Evolutionary conservation across 2,329 filamentous ascomycete species (phyloP).

Genomic region (Apiospora saccharicola): DNA sequence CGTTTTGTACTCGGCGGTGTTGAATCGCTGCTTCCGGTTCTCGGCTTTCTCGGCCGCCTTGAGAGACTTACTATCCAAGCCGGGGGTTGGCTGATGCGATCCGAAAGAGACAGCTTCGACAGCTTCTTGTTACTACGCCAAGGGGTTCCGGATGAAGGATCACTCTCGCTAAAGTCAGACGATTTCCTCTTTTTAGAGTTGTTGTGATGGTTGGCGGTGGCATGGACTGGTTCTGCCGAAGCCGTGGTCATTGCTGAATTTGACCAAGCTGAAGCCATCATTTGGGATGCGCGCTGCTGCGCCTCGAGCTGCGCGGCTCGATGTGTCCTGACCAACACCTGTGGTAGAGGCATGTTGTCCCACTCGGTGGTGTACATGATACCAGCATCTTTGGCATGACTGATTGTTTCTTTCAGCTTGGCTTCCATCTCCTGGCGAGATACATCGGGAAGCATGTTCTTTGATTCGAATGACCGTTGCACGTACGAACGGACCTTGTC

Average conservation of each 20-base stretch:
- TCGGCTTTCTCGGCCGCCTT: conserved; percentile 86
- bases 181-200: conserved; percentile 85
- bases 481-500: conserved; percentile 87
- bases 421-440: conserved; percentile 76
- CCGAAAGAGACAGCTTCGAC: conserved; percentile 65
- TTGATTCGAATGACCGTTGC: conserved; percentile 82
- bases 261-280: conserved; percentile 25
- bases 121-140: conserved; percentile 68
- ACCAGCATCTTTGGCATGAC: conserved; percentile 76
- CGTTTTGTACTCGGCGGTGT: conserved; percentile 67
- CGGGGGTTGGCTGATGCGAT: conserved; percentile 74
- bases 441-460: conserved; percentile 71
- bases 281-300: conserved; percentile 12
- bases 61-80: conserved; percentile 52
- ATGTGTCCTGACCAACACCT: conserved; percentile 80
- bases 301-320: conserved; percentile 56
- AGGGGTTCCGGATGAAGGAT: conserved; percentile 56
- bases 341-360: conserved; percentile 83
- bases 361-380: conserved; percentile 80
- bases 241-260: conserved; percentile 2
- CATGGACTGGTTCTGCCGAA: not conserved
- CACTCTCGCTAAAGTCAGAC: conserved; percentile 63
- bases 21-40: conserved; percentile 88
- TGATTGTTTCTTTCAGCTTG: conserved; percentile 87
- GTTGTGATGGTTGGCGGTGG: conserved; percentile 40